Evolutionary conservation across 2,329 filamentous ascomycete species (phyloP), one percentile per base, ranked within the genome.

Genomic region (Colletotrichum lupini): DNA sequence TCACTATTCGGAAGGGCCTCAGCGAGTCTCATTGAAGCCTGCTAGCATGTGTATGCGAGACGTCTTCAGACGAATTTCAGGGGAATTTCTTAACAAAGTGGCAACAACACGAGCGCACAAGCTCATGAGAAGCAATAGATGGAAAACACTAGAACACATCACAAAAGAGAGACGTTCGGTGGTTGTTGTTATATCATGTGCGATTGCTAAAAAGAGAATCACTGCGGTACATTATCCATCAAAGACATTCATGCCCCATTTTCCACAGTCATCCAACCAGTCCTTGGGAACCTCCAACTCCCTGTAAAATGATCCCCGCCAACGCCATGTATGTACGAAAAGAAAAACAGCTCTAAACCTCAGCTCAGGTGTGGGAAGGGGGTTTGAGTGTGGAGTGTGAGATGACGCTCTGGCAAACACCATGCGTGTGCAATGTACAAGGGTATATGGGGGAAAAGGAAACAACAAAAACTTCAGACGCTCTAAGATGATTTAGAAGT

Each of bases 401-500:
- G 77, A 79, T 75, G 74, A 73, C 75, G 78, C 76, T 76, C 77
- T 79, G 77, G 77, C 59, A 68, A 64, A 57, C 55, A 68, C 70
- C 69, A 68, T 67, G 56, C 68, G 74, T 30, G 73, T 73, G 67
- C 73, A 75, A 75, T 37, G 57, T 76, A 75, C 74, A 67, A 74
- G 72, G 76, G 72, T 76, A 77, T 76, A 69, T 65, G 24, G 62
- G 73, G 68, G 30, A 76, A 76, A 76, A 55, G 67, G 65, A 75
- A 63, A 74, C 32, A 32, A 62, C 69, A 74, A 8, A 67, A 68
- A 73, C 52, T 57, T 55, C 58, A 70, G 55, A 14, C 69, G 71
- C 64, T 74, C 72, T 73, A 79, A 58, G 42, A 26, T 61, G 75
- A 82, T 88, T 89, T 94, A 98, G 82, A 99, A 99, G 87, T 99